Evolutionary conservation across 495 filamentous ascomycete species (phyloP), one percentile per base, ranked within the genome.

Genomic region (Massariosphaeria phaeospora): DNA sequence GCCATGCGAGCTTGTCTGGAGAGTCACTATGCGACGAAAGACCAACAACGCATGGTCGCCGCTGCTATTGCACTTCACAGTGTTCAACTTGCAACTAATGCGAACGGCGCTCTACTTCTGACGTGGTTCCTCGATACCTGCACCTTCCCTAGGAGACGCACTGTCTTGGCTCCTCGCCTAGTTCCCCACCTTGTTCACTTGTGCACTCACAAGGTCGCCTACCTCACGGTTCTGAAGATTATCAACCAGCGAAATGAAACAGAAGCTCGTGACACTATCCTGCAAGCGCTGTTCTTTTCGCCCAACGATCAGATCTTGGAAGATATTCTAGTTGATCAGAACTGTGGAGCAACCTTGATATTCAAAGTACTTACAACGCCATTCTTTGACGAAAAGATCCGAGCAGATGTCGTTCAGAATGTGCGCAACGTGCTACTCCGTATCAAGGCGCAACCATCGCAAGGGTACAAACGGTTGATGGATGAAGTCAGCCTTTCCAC

Each of bases 51-150:
- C 35, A 86, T 95, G 82, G 80, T 98, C 43, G 94, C 94, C 17
- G 89, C 93, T 50, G 86, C 89, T 15, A 96, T 98, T 70, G 88
- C 91, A 23, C 76, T 97, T 36, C 91, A 97, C 71, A 95, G 93
- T 59, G 93, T 97, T 33, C 90, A 96, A 67, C 79, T 98, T 46
- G 91, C 94, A 8, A 96, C 94, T 21, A 96, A 96, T 67, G 86
- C 90, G 26, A 98, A 98, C 63, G 93, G 93, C 11, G 93, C 93
- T 35, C 75, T 98, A 42, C 73, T 98, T 30, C 76, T 98, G 43
- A 98, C 93, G 24, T 98, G 93, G 93, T 95, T 96, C 79, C 76
- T 98, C 44, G 93, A 98, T 67, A 98, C 94, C 2, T 98, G 93
- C 78, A 96, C 84, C 25, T 96, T 97, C 75, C 88, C 91, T 48